phyloP scores from a whole-genome alignment of 371 early-diverging fungal species.

The Mucor mucedo region DNA sequence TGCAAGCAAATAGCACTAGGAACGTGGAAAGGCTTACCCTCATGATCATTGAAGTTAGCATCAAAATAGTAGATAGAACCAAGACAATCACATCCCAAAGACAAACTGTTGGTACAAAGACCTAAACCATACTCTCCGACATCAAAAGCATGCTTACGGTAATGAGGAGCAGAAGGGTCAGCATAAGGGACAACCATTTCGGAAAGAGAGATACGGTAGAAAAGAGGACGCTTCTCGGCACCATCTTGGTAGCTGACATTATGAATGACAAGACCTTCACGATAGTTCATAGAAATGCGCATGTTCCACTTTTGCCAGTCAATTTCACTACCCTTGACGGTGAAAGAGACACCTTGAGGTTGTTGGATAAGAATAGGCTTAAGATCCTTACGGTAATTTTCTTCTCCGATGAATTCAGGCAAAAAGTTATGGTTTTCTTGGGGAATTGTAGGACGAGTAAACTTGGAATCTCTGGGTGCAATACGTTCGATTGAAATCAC shows the following conservation, averaged over 20 bases:
- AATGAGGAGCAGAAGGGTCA: conserved; percentile 51
- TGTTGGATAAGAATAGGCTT: conserved; percentile 61
- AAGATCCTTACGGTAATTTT: conserved; percentile 53
- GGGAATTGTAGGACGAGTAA: conserved; percentile 55
- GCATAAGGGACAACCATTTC: conserved; percentile 67
- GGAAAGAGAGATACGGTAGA: conserved; percentile 55
- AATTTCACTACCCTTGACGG: conserved; percentile 53
- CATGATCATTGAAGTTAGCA: conserved; percentile 54
- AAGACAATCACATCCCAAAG: conserved; percentile 59
- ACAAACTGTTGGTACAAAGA: conserved; percentile 54
- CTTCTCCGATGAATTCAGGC: conserved; percentile 55
- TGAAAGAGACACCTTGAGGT: conserved; percentile 60
- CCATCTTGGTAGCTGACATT: conserved; percentile 58
- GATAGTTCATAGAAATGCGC: conserved; percentile 61
- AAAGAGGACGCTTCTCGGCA: conserved; percentile 48
- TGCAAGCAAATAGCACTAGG: conserved; percentile 61
- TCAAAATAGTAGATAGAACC: conserved; percentile 63
- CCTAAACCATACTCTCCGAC: conserved; percentile 61
- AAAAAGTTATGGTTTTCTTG: conserved; percentile 52
- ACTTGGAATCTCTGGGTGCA: conserved; percentile 49
- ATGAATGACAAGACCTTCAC: conserved; percentile 62
- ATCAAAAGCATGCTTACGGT: conserved; percentile 59
- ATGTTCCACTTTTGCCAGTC: conserved; percentile 66
- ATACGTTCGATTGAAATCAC: conserved; percentile 54
- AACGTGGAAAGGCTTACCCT: conserved; percentile 53